Evolutionary conservation across 2,329 filamentous ascomycete species (phyloP).

Genomic region (Cladosporium austrohemisphaericum): DNA sequence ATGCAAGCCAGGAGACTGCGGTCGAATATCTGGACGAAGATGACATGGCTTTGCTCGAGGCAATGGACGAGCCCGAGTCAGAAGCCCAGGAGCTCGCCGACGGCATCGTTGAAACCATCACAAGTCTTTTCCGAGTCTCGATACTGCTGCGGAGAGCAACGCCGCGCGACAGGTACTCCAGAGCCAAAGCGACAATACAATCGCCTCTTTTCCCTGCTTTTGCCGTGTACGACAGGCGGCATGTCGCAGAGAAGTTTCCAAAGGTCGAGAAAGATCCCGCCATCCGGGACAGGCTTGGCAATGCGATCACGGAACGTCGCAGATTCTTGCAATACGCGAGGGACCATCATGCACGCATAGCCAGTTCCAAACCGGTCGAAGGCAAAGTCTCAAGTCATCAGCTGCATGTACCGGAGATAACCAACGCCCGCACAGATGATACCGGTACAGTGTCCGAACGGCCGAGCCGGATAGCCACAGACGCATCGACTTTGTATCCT

Average conservation of each 20-base stretch:
- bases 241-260: constrained; percentile 27
- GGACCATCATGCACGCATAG: constrained; percentile 19
- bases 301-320: constrained; percentile 26
- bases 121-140: constrained; percentile 28
- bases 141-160: constrained; percentile 26
- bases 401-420: background rate
- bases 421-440: background rate
- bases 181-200: constrained; percentile 17
- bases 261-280: constrained; percentile 20
- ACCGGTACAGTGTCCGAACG: background rate
- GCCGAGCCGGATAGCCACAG: constrained; percentile 8
- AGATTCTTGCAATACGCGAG: constrained; percentile 26
- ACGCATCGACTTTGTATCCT: constrained; percentile 21
- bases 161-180: constrained; percentile 26
- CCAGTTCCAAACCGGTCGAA: too few species aligned
- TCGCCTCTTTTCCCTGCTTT: constrained; percentile 20
- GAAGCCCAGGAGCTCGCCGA: constrained; percentile 25
- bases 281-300: constrained; percentile 23
- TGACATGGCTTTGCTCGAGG: background rate
- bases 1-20: too few species aligned
- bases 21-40: too few species aligned
- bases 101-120: constrained; percentile 21
- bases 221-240: constrained; percentile 18
- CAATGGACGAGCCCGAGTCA: background rate
- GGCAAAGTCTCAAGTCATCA: too few species aligned